Evolutionary conservation across 805 yeast species (phyloP).

Genomic region (Ogataea glucozyma): DNA sequence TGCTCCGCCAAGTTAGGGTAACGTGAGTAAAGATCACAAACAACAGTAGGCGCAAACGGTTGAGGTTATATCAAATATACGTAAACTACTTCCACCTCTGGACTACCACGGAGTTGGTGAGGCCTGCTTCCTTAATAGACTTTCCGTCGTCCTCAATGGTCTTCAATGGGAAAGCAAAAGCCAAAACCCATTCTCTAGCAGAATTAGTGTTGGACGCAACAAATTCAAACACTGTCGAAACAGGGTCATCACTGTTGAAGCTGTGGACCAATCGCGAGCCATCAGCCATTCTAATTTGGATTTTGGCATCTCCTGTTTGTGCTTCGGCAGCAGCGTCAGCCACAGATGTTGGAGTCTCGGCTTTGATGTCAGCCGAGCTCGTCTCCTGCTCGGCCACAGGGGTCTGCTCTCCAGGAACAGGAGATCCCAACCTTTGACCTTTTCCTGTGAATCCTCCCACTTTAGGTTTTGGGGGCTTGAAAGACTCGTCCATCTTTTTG

Average conservation of each 20-base stretch:
- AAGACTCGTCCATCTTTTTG: constrained; percentile 80
- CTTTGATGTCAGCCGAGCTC: constrained; percentile 12
- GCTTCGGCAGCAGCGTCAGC: constrained; percentile 20
- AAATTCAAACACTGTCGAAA: constrained; percentile 65
- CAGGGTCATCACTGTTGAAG: constrained; percentile 65
- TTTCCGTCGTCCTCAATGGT: constrained; percentile 61
- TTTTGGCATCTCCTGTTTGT: constrained; percentile 57
- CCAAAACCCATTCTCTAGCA: constrained; percentile 59
- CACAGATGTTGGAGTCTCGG: constrained; percentile 13
- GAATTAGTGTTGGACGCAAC: constrained; percentile 53
- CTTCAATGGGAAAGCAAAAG: constrained; percentile 80
- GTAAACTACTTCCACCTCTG: constrained; percentile 69
- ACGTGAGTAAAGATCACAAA: too few species aligned
- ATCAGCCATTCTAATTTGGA: constrained; percentile 82
- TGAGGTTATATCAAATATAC: background rate
- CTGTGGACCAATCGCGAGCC: constrained; percentile 69
- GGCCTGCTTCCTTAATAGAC: constrained; percentile 72
- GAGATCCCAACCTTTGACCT: constrained; percentile 88
- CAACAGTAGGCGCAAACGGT: constrained; percentile 5
- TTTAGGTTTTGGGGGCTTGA: constrained; percentile 49
- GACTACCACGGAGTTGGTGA: constrained; percentile 82
- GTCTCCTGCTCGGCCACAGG: constrained; percentile 25
- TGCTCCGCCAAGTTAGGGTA: too few species aligned
- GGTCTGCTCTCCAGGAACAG: constrained; percentile 69
- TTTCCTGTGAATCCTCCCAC: constrained; percentile 67